Base-by-base conservation (phyloP, 768 basidiomycete genomes). In the Lactarius hatsudake region DNA sequence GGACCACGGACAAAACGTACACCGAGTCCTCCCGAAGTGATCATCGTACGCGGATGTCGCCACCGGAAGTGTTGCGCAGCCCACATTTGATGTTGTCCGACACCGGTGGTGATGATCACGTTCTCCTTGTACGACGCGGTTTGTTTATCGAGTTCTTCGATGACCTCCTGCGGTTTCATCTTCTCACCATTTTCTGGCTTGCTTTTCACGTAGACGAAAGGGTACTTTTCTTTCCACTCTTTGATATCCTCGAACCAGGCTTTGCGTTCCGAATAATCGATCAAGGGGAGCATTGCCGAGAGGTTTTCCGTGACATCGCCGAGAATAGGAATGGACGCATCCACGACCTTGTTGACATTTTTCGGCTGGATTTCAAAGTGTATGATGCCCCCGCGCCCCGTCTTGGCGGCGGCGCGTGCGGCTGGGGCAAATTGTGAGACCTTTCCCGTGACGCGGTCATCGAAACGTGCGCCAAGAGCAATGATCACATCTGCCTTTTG, bases 61-160 rank as follows among this genome's bases (percentile, higher is more conserved):
- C 96, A 99, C 66, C 96, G 83, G 79, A 86, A 98, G 76, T 89
- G 83, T 77, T 99, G 97, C 51, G 93, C 93, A 2, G 96, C 96
- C 95, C 94, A 98, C 97, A 98, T 98, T 79, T 99, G 96, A 79
- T 98, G 97, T 76, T 99, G 97, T 9, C 97, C 97, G 26, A 99
- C 97, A 72, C 97, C 97, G 18, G 97, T 99, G 13, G 93, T 78
- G 61, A 99, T 79, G 74, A 99, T 79, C 45, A 97, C 84, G 28
- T 98, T 87, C 65, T 93, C 90, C 80, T 98, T 96, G 77, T 81
- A 85, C 66, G 90, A 82, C 58, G 80, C 81, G n/a, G 86, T 87
- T 80, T 94, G 91, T 62, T 74, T 81, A 73, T 98, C 89, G 51
- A 99, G 83, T 79, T 96, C 96, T 79, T 94, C 90, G 48, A 99